These are phyloP conservation scores for Xylaria sp. DNA, from an alignment of 2,329 filamentous ascomycete species.

Conservation along the genomic window DNA sequence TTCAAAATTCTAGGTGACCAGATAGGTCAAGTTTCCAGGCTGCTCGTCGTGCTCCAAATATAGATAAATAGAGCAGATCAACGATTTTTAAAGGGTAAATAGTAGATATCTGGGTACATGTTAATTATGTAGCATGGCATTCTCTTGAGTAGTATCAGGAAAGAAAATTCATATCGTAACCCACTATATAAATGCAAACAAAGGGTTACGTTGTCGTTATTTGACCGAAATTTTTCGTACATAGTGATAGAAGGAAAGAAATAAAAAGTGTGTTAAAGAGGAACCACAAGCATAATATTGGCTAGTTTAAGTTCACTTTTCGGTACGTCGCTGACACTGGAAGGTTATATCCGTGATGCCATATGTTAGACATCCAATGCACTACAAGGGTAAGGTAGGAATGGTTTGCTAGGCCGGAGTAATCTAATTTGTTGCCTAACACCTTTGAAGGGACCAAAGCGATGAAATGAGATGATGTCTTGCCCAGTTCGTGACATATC, in stretches of 20 bases:
- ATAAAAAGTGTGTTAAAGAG: background rate
- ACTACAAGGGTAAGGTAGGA: background rate
- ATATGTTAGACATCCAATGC: background rate
- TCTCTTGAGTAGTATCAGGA: background rate
- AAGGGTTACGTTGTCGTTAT: background rate
- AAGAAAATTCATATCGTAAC: background rate
- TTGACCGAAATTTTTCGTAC: background rate
- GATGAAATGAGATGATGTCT: conserved; percentile 3
- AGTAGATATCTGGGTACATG: background rate
- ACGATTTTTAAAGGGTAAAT: background rate
- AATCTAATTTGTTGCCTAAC: background rate
- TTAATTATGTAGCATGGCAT: background rate
- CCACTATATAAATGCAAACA: background rate
- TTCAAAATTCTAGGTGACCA: background rate
- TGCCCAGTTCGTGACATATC: background rate
- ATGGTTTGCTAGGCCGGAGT: background rate
- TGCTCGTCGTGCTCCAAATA: background rate
- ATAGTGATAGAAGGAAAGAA: background rate
- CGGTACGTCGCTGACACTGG: background rate
- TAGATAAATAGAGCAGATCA: background rate
- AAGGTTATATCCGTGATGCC: background rate
- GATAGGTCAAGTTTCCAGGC: background rate
- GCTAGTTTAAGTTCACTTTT: background rate
- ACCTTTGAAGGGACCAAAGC: background rate
- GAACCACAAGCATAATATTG: background rate